Evolutionary conservation across 2,329 filamentous ascomycete species (phyloP), one percentile per base, ranked within the genome.

Genomic region (Diaporthe caulivora): DNA sequence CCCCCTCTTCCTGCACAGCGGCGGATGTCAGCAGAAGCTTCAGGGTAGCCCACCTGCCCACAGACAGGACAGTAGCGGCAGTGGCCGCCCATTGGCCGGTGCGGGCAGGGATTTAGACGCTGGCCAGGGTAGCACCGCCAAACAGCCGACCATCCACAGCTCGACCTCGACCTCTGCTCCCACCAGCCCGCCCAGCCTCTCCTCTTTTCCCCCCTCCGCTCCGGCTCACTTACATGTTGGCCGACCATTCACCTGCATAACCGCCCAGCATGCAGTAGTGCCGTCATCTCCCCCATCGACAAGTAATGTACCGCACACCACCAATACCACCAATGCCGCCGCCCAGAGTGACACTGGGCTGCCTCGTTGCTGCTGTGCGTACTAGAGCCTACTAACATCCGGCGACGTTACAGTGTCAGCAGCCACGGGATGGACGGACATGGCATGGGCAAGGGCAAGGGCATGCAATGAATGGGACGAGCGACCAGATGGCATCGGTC

Each of bases 261-360:
- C 83, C 83, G 83, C 83, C 82, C 80, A 79, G 73, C 79, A 73
- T 84, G 82, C 83, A 83, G 82, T 79, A 78, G 79, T 78, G 80
- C 80, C 78, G 29, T 69, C 62, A 67, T 67, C 31, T 67, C 62
- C 62, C 42, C 62, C 62, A 40, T 53, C 62, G 21, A 67, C 62
- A 67, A 44, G 49, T 69, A 69, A 54, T 69, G 65, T 42, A 58
- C 44, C 31, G 40, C 55, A 70, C 37, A 51, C 62, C 60, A 49
- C 60, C 42, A 29, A 44, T n/a, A n/a, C n/a, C n/a, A n/a, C n/a
- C n/a, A n/a, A n/a, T n/a, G n/a, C n/a, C n/a, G n/a, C n/a, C n/a
- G n/a, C n/a, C 79, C 77, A 74, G 75, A 78, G 49, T 71, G 77
- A 78, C 76, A 78, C 75, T 76, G 76, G 76, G 77, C 77, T 74